Conservation (phyloP, 2,329 filamentous ascomycete species). For the Fusarium floridanum region DNA sequence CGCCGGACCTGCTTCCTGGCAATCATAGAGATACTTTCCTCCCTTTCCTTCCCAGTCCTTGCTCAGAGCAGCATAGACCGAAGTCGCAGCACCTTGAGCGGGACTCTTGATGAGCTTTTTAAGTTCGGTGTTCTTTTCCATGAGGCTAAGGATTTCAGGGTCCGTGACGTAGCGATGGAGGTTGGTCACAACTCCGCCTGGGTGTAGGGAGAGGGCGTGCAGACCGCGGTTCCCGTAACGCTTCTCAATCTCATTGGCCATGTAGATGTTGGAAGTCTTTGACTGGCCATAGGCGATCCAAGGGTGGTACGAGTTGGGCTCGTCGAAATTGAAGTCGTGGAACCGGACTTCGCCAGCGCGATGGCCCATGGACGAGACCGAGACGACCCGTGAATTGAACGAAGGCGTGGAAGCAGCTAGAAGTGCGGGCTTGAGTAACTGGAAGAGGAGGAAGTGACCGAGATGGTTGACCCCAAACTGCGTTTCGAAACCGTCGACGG, state of each 20-base stretch:
- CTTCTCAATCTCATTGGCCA: slow-evolving; percentile 34
- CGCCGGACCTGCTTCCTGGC: neutral
- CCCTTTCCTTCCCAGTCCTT: slow-evolving; percentile 17
- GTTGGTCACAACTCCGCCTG: slow-evolving; percentile 17
- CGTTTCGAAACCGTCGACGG: slow-evolving; percentile 35
- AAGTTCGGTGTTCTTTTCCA: neutral
- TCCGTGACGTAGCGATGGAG: slow-evolving; percentile 1
- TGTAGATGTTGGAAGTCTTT: slow-evolving; percentile 37
- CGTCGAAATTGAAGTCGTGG: slow-evolving; percentile 30
- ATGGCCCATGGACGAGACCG: slow-evolving; percentile 59
- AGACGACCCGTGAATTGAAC: slow-evolving; percentile 62
- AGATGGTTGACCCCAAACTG: slow-evolving; percentile 48
- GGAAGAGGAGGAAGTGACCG: slow-evolving; percentile 45
- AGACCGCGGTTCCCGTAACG: slow-evolving; percentile 18
- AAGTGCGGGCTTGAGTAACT: slow-evolving; percentile 58
- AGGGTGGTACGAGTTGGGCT: slow-evolving; percentile 22
- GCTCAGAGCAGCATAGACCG: slow-evolving; percentile 6
- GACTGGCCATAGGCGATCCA: slow-evolving; percentile 38
- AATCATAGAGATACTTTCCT: slow-evolving; percentile 12
- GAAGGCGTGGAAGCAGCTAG: slow-evolving; percentile 53
- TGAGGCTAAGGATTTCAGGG: neutral
- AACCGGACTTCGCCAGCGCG: slow-evolving; percentile 12
- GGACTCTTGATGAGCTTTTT: neutral
- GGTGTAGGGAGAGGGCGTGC: slow-evolving; percentile 32
- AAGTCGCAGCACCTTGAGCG: slow-evolving; percentile 13